These are phyloP conservation scores for Prototheca wickerhamii DNA, from an alignment of 163 green algal genomes.

Conservation along the genomic window DNA sequence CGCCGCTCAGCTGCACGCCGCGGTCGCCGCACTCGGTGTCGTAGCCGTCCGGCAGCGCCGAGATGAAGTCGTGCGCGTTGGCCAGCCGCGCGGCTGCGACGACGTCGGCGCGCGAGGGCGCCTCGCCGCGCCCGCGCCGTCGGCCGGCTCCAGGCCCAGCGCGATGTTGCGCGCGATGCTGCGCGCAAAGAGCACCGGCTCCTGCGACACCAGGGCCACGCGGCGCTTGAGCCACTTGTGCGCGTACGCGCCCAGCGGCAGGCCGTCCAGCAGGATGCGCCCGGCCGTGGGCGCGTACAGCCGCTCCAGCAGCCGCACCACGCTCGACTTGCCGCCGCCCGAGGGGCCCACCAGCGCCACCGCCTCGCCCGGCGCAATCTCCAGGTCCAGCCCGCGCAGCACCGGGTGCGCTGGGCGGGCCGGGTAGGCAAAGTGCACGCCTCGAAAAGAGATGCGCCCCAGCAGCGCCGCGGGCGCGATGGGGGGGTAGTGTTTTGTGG, in stretches of 20 bases:
- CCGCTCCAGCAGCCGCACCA: conserved; percentile 68
- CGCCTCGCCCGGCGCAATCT: conserved; percentile 54
- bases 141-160: conserved; percentile 39
- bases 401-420: conserved; percentile 48
- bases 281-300: conserved; percentile 54
- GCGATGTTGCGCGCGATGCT: conserved; percentile 37
- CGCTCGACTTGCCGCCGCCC: conserved; percentile 74
- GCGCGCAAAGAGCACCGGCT: conserved; percentile 44
- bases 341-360: conserved; percentile 80
- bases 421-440: conserved; percentile 72
- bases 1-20: conserved; percentile 63
- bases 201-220: conserved; percentile 41
- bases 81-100: conserved; percentile 42
- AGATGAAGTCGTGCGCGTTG: conserved; percentile 72
- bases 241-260: conserved; percentile 32
- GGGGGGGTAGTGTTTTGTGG: background rate
- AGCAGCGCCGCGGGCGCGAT: background rate
- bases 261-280: conserved; percentile 38
- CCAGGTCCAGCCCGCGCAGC: conserved; percentile 49
- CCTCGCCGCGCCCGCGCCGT: conserved; percentile 24
- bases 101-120: conserved; percentile 33
- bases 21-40: conserved; percentile 63
- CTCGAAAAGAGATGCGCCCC: background rate
- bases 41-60: conserved; percentile 42
- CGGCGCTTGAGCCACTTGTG: conserved; percentile 31